A percentile compares a stretch with the other conserved stretches of the same genome.
Evolutionary conservation across 805 yeast genomes (phyloP).

Genomic region (Candida chauliodis): DNA sequence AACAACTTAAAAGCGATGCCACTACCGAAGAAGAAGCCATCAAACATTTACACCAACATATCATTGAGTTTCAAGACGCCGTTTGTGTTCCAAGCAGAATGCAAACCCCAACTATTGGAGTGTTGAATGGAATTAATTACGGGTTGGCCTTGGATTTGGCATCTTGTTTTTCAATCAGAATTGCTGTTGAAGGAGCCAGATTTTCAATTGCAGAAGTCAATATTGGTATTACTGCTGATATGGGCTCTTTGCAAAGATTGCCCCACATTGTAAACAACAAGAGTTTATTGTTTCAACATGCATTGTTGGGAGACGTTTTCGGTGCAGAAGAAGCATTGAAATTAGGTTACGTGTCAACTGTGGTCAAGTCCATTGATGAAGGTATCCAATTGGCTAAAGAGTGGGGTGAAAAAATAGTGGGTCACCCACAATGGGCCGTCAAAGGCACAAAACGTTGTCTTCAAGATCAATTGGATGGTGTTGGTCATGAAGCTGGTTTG

Average conservation of each 20-base stretch:
- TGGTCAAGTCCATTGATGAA: constrained; percentile 42
- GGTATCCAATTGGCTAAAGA: constrained; percentile 50
- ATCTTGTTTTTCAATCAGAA: constrained; percentile 54
- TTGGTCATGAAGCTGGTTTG: constrained; percentile 44
- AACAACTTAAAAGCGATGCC: neutral
- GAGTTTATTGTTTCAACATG: constrained; percentile 56
- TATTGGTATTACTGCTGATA: constrained; percentile 75
- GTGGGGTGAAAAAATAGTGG: constrained; percentile 46
- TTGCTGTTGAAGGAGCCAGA: constrained; percentile 48
- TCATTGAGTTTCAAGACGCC: constrained; percentile 57
- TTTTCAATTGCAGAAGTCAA: constrained; percentile 67
- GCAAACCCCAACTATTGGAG: constrained; percentile 59
- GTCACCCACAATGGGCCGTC: constrained; percentile 55
- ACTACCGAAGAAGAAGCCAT: constrained; percentile 11
- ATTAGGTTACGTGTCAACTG: constrained; percentile 52
- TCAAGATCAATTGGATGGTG: constrained; percentile 39
- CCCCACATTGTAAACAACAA: constrained; percentile 51
- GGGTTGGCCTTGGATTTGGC: constrained; percentile 72
- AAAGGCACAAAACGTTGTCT: constrained; percentile 59
- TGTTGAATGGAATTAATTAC: constrained; percentile 59
- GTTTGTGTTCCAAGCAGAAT: constrained; percentile 48
- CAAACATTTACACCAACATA: constrained; percentile 21
- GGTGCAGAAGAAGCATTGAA: constrained; percentile 50
- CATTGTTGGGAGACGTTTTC: constrained; percentile 60
- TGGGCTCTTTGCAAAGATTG: constrained; percentile 70